Conservation (phyloP, 2,329 filamentous ascomycete species). For the Domatiomyces catenatus region DNA sequence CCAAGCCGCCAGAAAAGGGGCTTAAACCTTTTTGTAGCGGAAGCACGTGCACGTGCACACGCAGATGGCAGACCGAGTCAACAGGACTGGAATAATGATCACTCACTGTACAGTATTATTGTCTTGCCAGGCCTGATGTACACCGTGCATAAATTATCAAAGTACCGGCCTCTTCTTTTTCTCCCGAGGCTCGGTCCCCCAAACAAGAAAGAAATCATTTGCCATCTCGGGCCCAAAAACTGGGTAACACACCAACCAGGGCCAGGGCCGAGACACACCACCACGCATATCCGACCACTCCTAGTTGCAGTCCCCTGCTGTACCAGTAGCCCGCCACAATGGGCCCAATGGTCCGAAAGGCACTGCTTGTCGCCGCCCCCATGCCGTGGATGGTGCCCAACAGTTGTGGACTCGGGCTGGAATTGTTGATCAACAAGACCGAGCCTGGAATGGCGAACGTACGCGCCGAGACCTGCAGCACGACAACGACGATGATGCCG, state of each 20-base stretch:
- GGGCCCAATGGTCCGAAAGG: conserved; percentile 42
- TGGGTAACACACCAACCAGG: conserved; percentile 42
- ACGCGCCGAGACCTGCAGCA: conserved; percentile 55
- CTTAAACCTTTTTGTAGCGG: too few relatives aligned
- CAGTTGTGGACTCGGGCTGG: conserved; percentile 43
- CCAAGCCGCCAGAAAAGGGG: too few relatives aligned
- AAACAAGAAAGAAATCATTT: neutral
- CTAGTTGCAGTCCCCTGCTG: conserved; percentile 38
- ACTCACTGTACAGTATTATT: too few relatives aligned
- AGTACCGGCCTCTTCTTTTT: too few relatives aligned
- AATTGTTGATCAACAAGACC: conserved; percentile 46
- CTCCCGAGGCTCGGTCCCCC: too few relatives aligned
- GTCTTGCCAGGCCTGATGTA: too few relatives aligned
- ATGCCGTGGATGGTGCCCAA: conserved; percentile 45
- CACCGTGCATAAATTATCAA: too few relatives aligned
- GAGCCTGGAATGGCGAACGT: conserved; percentile 51
- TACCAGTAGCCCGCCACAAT: conserved; percentile 42
- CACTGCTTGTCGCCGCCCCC: conserved; percentile 40
- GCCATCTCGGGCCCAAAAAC: conserved; percentile 49
- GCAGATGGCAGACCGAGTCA: too few relatives aligned
- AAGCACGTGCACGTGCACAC: too few relatives aligned
- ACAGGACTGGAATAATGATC: too few relatives aligned
- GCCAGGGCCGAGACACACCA: conserved; percentile 41
- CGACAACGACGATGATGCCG: conserved; percentile 47
- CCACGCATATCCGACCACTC: conserved; percentile 42